Evolutionary conservation across 2,329 filamentous ascomycete species (phyloP).

Genomic region (Aspergillus udagawae): DNA sequence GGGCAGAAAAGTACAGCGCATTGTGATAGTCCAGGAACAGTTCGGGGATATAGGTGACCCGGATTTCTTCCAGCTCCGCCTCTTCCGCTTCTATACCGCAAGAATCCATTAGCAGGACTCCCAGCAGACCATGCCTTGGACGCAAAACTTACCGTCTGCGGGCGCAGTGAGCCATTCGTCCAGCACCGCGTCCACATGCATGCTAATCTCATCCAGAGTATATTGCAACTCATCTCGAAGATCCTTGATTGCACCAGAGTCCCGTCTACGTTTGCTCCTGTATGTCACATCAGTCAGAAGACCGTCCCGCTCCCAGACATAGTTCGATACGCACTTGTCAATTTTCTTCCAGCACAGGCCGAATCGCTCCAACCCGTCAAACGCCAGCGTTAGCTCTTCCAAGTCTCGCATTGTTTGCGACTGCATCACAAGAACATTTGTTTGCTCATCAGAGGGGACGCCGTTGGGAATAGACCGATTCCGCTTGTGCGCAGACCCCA

Average conservation of each 20-base stretch:
- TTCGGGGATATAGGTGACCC: conserved; percentile 79
- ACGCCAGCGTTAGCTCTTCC: conserved; percentile 61
- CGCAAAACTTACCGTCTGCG: conserved; percentile 50
- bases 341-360: conserved; percentile 51
- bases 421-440: conserved; percentile 34
- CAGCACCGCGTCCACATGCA: conserved; percentile 60
- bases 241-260: conserved; percentile 40
- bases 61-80: conserved; percentile 60
- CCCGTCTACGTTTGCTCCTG: conserved; percentile 30
- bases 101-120: conserved; percentile 6
- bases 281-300: conserved; percentile 3
- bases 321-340: conserved; percentile 33
- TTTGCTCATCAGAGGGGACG: conserved; percentile 20
- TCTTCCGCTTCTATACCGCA: conserved; percentile 50
- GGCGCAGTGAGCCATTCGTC: conserved; percentile 58
- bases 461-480: conserved; percentile 25
- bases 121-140: not conserved
- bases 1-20: conserved; percentile 74
- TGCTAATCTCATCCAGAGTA: conserved; percentile 52
- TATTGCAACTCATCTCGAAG: conserved; percentile 55
- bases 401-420: conserved; percentile 65
- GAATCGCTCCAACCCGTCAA: conserved; percentile 67
- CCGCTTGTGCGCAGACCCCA: conserved; percentile 25
- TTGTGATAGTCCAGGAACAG: conserved; percentile 78
- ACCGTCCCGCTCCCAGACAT: conserved; percentile 5